Percentiles rank a stretch among this genome's conserved stretches.
These are phyloP conservation scores for Hortiboletus flavorubellus DNA, from an alignment of 768 basidiomycete genomes.

Conservation along the genomic window DNA sequence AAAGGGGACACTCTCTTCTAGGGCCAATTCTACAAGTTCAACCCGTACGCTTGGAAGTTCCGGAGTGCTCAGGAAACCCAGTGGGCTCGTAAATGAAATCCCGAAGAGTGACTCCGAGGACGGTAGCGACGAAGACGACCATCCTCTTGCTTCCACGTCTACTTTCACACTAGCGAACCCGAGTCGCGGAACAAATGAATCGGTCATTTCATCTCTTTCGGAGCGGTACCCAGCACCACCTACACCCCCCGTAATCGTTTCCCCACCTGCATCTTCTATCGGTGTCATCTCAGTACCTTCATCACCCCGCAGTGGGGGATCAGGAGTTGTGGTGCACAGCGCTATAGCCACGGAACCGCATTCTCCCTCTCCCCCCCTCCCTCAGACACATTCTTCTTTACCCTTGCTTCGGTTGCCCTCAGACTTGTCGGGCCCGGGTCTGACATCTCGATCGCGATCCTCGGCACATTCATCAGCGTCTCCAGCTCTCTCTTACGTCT, in stretches of 20 bases:
- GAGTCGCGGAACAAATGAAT: background rate
- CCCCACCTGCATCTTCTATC: conserved; percentile 24
- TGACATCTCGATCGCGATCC: conserved; percentile 7
- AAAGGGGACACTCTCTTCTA: conserved; percentile 7
- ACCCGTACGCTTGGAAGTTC: conserved; percentile 6
- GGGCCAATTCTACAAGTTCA: conserved; percentile 10
- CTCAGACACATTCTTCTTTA: background rate
- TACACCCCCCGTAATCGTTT: conserved; percentile 28
- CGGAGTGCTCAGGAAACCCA: conserved; percentile 12
- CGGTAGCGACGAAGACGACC: background rate
- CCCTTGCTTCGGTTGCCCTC: conserved; percentile 17
- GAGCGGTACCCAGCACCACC: conserved; percentile 30
- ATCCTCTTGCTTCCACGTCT: background rate
- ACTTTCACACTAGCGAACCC: background rate
- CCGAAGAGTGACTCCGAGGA: background rate
- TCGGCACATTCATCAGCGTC: conserved; percentile 7
- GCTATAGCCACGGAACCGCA: background rate
- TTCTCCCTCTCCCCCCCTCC: background rate
- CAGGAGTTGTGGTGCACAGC: conserved; percentile 13
- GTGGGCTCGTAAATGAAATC: conserved; percentile 19
- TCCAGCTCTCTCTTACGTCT: conserved; percentile 19
- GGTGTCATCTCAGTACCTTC: conserved; percentile 23
- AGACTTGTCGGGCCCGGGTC: background rate
- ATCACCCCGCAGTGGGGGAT: conserved; percentile 16
- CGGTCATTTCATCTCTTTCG: conserved; percentile 26